Conservation (phyloP, 345 rosid species). For the Eucalyptus regnans region DNA sequence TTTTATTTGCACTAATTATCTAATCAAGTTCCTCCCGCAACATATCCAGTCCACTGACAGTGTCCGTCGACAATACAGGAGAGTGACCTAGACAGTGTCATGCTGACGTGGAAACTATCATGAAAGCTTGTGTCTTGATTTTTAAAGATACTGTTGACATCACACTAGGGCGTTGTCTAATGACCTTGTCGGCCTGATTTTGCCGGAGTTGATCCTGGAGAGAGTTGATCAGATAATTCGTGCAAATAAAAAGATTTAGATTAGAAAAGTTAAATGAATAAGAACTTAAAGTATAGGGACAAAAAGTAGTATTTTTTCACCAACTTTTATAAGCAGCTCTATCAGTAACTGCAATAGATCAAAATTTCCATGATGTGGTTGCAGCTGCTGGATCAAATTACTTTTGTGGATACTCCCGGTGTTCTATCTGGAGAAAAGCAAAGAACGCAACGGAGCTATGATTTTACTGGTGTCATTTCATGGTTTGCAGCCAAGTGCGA, state of each 20-base stretch:
- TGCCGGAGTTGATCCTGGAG: neutral
- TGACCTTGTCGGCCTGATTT: rapidly evolving
- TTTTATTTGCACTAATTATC: too few species aligned
- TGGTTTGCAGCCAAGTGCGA: conserved; percentile 97
- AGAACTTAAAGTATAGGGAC: neutral
- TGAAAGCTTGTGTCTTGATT: neutral
- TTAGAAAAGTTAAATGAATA: neutral
- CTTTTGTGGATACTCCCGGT: conserved; percentile 94
- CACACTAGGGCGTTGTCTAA: neutral
- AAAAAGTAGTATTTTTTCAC: neutral
- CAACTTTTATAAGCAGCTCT: neutral
- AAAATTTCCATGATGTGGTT: neutral
- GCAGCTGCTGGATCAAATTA: conserved; percentile 81
- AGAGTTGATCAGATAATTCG: neutral
- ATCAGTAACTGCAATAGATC: neutral
- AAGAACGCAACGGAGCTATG: conserved; percentile 63
- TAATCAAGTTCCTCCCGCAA: neutral
- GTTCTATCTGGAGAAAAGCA: conserved; percentile 93
- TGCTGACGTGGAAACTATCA: neutral
- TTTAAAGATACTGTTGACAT: neutral
- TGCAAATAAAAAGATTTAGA: neutral
- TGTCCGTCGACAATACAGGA: neutral
- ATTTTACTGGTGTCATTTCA: conserved; percentile 81
- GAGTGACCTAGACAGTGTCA: too few species aligned
- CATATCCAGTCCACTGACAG: neutral